phyloP scores from a whole-genome alignment of 176 grass and related monocot genomes.

The barley (Hordeum vulgare) region DNA sequence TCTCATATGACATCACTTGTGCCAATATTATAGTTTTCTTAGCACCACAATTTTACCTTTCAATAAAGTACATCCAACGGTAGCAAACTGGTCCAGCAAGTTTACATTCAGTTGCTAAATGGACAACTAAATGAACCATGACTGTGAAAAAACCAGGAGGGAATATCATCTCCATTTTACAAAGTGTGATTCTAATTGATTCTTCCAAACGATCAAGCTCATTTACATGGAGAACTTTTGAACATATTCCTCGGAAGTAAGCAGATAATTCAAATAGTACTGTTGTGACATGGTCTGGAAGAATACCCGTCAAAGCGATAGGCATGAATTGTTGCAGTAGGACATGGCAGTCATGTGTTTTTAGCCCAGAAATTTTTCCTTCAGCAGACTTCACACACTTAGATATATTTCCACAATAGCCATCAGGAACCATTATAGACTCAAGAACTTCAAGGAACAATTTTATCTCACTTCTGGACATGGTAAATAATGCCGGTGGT shows the following conservation, averaged over 20 bases:
- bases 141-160: slow-evolving; percentile 1
- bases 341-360: slow-evolving; percentile 7
- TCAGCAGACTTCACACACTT: not conserved
- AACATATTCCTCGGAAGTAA: slow-evolving; percentile 22
- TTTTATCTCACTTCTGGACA: not conserved
- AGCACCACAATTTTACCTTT: not conserved
- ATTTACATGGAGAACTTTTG: slow-evolving; percentile 14
- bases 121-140: slow-evolving; percentile 17
- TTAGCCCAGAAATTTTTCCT: not conserved
- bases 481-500: not conserved
- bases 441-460: not conserved
- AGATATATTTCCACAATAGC: slow-evolving; percentile 3
- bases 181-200: not conserved
- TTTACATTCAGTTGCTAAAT: not conserved
- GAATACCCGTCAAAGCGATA: not conserved
- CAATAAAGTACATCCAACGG: slow-evolving; percentile 17
- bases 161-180: slow-evolving; percentile 6
- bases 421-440: not conserved
- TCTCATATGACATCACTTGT: too few species aligned
- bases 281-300: not conserved
- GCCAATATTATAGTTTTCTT: not conserved
- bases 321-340: not conserved
- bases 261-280: not conserved
- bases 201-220: not conserved
- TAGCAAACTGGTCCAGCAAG: not conserved